Base-by-base conservation (phyloP, 805 yeast genomes). In the Maudiozyma pseudohumilis region DNA sequence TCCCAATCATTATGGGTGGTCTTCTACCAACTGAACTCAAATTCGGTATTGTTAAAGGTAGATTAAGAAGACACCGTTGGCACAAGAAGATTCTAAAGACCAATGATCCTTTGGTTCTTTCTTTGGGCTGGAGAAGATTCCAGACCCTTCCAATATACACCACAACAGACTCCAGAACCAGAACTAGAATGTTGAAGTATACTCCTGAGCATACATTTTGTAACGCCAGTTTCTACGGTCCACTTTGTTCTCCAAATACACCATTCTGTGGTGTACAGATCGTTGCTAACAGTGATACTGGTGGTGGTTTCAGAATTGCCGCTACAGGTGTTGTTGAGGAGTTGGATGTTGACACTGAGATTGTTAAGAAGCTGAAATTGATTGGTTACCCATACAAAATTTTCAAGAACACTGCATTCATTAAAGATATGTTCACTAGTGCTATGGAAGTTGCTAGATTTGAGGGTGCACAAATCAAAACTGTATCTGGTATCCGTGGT, bases 161-260 rank as follows among this genome's bases (percentile, higher is more conserved):
- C 3, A 92, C 98, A 0, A 77, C 95, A 6, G 99, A 92, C 61
- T 92, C 98, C 6, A 74, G 99, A 64, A 92, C 99, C 11, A 75
- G 99, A 68, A 89, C 88, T 54, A 80, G 98, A 66, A 85, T 92
- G 96, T 72, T 92, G 64, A 92, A 92, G 58, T 92, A 92, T 59
- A 92, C 98, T 0, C 98, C 98, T 6, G 99, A 92, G 56, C 99
- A 92, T 61, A 85, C 96, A 18, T 89, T 82, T 59, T 92, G 98
- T 69, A 78, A 80, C 56, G 96, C 95, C 1, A 81, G 95, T 23
- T 87, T 92, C 61, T 92, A 87, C 55, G 98, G 98, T 1, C 99
- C 99, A 10, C 69, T 92, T 39, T 96, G 89, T 36, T 86, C 96
- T 2, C 98, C 98, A 29, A 89, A 89, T 56, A 89, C 98, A 0